These are phyloP conservation scores for Hebeloma cylindrosporum DNA, from an alignment of 768 basidiomycete genomes.

Conservation along the genomic window DNA sequence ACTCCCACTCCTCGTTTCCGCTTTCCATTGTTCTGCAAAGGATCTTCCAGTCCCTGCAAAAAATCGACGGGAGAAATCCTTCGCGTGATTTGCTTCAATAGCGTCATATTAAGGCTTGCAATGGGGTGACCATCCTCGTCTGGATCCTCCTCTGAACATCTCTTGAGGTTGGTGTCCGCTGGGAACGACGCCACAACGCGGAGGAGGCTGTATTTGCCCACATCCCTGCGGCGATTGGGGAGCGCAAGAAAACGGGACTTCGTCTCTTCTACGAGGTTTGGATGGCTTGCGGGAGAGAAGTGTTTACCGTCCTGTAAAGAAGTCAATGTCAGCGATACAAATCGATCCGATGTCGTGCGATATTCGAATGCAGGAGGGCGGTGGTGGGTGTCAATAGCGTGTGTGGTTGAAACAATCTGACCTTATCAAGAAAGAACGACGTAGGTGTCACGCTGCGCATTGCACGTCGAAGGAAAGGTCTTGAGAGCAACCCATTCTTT, in stretches of 20 bases:
- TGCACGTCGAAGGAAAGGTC: slow-evolving; percentile 33
- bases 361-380: no score
- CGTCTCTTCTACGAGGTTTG: slow-evolving; percentile 30
- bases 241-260: slow-evolving; percentile 26
- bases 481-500: slow-evolving; percentile 31
- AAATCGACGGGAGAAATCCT: slow-evolving; percentile 37
- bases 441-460: slow-evolving; percentile 44
- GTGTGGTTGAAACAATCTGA: slow-evolving; percentile 10
- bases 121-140: slow-evolving; percentile 41
- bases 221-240: slow-evolving; percentile 35
- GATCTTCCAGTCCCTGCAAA: slow-evolving; percentile 32
- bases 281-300: slow-evolving; percentile 35
- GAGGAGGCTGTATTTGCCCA: slow-evolving; percentile 41
- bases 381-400: no score
- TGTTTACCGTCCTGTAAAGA: slow-evolving; percentile 32
- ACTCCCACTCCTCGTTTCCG: slow-evolving; percentile 21
- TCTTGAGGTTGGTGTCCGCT: slow-evolving; percentile 37
- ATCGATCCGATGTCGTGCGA: no score
- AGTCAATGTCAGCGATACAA: no score
- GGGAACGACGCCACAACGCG: slow-evolving; percentile 44
- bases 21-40: slow-evolving; percentile 21
- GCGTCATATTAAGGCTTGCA: slow-evolving; percentile 38
- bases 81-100: slow-evolving; percentile 39
- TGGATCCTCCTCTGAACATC: slow-evolving; percentile 39
- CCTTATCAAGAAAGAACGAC: slow-evolving; percentile 42